Evolutionary conservation across 1,284 basidiomycete species (phyloP), one percentile per base, ranked within the genome.

Genomic region (Kwoniella shivajii): DNA sequence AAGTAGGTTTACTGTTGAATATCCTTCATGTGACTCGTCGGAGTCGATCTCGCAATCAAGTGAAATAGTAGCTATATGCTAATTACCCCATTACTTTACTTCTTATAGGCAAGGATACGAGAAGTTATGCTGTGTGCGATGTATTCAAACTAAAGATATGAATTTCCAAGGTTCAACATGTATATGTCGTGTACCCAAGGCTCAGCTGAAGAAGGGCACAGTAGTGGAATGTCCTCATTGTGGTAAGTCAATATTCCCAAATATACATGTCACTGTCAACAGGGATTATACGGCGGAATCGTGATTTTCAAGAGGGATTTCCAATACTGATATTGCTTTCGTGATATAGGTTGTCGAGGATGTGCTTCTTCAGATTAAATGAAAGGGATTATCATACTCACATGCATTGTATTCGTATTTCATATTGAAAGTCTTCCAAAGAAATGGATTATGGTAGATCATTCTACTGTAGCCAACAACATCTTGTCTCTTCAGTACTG

Each of bases 91-190:
- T 31, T 6, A n/a, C 16, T 29, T 41, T 14, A 37, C 14, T 20
- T 27, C 6, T 50, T 48, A 13, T 46, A 77, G 73, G 61, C 82
- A 89, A 10, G 96, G 96, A 3, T 99, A 99, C 77, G 96, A 99
- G 80, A 98, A 98, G 74, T 82, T 99, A 33, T 99, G 96, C 76
- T 99, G 96, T 74, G 81, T 98, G 47, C 83, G 96, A 47, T 99
- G 96, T 79, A 97, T 99, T 56, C 95, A 98, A 79, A 92, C 92
- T 3, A 85, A 86, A 89, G 96, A 98, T 75, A 98, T 97, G 93
- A 99, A 98, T 80, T 97, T 98, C 73, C 89, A 95, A 81, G 96
- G 96, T 6, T 96, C 93, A n/a, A 96, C 96, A 29, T 99, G 96
- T 77, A 89, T 99, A 58, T 99, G 96, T 75, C 85, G 96, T 65